phyloP scores from a whole-genome alignment of 2,329 filamentous ascomycete species.

The Pseudogymnoascus sp. region DNA sequence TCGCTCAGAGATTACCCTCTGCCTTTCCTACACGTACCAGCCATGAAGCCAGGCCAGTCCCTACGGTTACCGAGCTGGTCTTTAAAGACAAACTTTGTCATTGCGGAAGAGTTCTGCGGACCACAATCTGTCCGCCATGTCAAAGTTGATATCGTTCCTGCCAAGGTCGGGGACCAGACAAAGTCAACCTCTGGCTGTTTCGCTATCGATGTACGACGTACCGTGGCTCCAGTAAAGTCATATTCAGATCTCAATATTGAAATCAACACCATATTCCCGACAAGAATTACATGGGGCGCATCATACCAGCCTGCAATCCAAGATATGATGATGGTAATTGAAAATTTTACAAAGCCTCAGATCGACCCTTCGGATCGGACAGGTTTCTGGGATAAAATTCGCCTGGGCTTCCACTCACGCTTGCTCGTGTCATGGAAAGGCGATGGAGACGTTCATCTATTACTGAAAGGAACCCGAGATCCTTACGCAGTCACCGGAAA shows the following conservation, averaged over 20 bases:
- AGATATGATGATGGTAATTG: slow-evolving; percentile 99
- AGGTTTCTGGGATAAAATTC: slow-evolving; percentile 98
- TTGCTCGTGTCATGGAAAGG: slow-evolving; percentile 87
- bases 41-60: slow-evolving; percentile 71
- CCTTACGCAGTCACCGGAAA: slow-evolving; percentile 89
- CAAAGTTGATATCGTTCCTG: slow-evolving; percentile 75
- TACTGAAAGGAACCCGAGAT: slow-evolving; percentile 84
- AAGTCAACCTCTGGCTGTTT: slow-evolving; percentile 57
- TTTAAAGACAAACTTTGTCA: slow-evolving; percentile 83
- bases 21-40: slow-evolving; percentile 82
- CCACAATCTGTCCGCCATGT: slow-evolving; percentile 72
- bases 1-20: slow-evolving; percentile 88
- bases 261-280: slow-evolving; percentile 87
- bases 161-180: slow-evolving; percentile 47
- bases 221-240: slow-evolving; percentile 89
- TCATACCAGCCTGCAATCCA: slow-evolving; percentile 97
- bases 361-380: slow-evolving; percentile 88
- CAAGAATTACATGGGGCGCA: slow-evolving; percentile 91
- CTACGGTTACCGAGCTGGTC: slow-evolving; percentile 73
- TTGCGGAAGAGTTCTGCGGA: slow-evolving; percentile 87
- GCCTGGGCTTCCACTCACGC: slow-evolving; percentile 86
- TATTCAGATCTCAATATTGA: slow-evolving; percentile 89
- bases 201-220: slow-evolving; percentile 77
- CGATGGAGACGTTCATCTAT: slow-evolving; percentile 89
- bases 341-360: slow-evolving; percentile 93